Conservation (phyloP, 2,329 filamentous ascomycete genomes). For the Aspergillus vadensis region DNA sequence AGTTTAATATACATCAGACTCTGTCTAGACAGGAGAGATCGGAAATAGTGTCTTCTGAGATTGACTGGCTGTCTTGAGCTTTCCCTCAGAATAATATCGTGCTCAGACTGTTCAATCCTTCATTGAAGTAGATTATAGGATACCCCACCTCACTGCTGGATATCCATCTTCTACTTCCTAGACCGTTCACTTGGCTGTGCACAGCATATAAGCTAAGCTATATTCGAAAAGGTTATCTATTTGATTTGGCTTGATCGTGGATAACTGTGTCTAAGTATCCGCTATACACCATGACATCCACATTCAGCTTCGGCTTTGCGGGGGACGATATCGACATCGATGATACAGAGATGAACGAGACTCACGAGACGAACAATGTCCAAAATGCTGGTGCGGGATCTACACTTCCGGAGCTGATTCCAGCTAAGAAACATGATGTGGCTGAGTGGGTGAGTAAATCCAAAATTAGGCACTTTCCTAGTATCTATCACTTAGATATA, state of each 20-base stretch:
- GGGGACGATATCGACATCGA: constrained; percentile 61
- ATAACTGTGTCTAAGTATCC: neutral
- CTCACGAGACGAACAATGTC: constrained; percentile 15
- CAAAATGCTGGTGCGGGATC: constrained; percentile 12
- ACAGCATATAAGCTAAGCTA: too few relatives aligned
- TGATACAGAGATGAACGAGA: constrained; percentile 31
- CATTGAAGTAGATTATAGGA: neutral
- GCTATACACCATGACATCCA: constrained; percentile 24
- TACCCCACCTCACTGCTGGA: neutral
- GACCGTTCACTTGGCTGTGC: too few relatives aligned
- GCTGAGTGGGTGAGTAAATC: constrained; percentile 50
- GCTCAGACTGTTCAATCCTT: too few relatives aligned
- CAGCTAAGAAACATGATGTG: constrained; percentile 47
- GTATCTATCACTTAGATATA: neutral
- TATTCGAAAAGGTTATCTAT: too few relatives aligned
- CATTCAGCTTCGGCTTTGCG: constrained; percentile 61
- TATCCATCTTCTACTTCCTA: neutral
- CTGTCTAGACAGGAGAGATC: neutral
- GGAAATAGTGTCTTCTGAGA: neutral
- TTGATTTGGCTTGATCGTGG: neutral
- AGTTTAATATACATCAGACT: neutral
- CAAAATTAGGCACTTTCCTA: neutral
- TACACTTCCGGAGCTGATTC: constrained; percentile 35
- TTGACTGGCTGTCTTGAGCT: neutral
- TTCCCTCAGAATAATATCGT: too few relatives aligned